Evolutionary conservation across 1,284 basidiomycete genomes (phyloP).

Genomic region (Apiotrichum montevideense): DNA sequence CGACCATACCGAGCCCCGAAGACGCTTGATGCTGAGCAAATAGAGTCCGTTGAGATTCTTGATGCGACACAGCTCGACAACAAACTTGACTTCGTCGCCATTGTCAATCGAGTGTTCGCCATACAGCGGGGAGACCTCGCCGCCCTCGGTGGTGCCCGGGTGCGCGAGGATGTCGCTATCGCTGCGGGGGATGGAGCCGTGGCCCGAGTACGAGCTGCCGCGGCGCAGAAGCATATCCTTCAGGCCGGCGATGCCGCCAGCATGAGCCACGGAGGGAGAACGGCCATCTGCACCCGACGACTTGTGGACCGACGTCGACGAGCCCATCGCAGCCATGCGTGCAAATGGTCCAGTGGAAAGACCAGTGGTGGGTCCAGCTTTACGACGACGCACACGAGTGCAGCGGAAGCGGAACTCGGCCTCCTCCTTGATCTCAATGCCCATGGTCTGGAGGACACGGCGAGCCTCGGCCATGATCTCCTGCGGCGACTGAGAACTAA

Average conservation of each 20-base stretch:
- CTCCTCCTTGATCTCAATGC: conserved; percentile 79
- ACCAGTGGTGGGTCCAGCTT: conserved; percentile 49
- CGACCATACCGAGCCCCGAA: conserved; percentile 86
- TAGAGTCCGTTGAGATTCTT: conserved; percentile 81
- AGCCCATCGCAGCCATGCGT: conserved; percentile 63
- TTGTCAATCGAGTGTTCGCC: conserved; percentile 69
- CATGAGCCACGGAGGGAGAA: conserved; percentile 64
- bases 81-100: conserved; percentile 90
- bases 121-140: conserved; percentile 58
- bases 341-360: conserved; percentile 28
- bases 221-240: conserved; percentile 77
- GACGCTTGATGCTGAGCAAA: conserved; percentile 77
- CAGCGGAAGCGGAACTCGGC: conserved; percentile 83
- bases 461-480: conserved; percentile 82
- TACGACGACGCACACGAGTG: conserved; percentile 64
- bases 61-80: conserved; percentile 79
- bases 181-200: conserved; percentile 25
- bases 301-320: conserved; percentile 65
- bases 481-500: conserved; percentile 75
- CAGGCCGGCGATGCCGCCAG: conserved; percentile 62
- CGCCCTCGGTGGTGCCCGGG: conserved; percentile 16
- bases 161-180: conserved; percentile 41
- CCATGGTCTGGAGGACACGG: conserved; percentile 77
- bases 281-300: conserved; percentile 49
- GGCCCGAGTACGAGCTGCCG: conserved; percentile 71